Evolutionary conservation across 192 early-diverging fungal genomes (phyloP).

Genomic region (Polychytrium aggregatum): DNA sequence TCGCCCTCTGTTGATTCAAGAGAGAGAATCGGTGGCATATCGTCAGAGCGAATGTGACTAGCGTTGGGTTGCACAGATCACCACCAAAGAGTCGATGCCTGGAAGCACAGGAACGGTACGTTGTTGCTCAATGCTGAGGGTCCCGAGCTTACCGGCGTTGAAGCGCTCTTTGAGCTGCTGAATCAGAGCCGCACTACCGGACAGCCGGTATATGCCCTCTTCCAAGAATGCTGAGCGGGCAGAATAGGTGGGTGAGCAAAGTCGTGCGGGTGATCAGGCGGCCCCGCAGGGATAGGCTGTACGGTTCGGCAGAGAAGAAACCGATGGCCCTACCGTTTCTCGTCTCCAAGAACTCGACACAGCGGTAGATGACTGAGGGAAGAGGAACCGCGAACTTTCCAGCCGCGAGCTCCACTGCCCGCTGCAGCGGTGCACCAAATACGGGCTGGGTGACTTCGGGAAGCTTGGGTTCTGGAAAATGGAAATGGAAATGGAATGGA

Average conservation of each 20-base stretch:
- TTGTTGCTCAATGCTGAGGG: too few relatives aligned
- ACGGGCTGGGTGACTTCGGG: conserved; percentile 30
- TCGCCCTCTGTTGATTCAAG: conserved; percentile 46
- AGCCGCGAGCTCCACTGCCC: conserved; percentile 56
- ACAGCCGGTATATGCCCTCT: conserved; percentile 91
- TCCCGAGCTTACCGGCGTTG: conserved; percentile 41
- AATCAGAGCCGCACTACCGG: conserved; percentile 64
- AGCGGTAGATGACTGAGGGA: conserved; percentile 85
- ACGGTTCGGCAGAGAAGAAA: background rate
- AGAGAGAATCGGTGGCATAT: conserved; percentile 2
- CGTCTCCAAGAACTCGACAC: conserved; percentile 91
- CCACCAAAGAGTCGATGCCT: too few relatives aligned
- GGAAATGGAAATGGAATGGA: too few relatives aligned
- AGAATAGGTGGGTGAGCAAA: background rate
- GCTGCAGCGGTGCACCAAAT: conserved; percentile 81
- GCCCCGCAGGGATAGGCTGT: background rate
- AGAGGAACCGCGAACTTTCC: conserved; percentile 69
- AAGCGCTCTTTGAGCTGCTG: conserved; percentile 70
- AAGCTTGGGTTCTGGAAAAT: conserved; percentile 13
- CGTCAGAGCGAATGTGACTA: too few relatives aligned
- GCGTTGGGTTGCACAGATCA: too few relatives aligned
- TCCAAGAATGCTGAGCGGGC: conserved; percentile 77
- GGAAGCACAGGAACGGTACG: too few relatives aligned
- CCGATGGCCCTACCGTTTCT: conserved; percentile 41
- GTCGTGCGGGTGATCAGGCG: background rate